phyloP scores from a whole-genome alignment of 257 asterid genomes.

The Solanum corneliomulleri region DNA sequence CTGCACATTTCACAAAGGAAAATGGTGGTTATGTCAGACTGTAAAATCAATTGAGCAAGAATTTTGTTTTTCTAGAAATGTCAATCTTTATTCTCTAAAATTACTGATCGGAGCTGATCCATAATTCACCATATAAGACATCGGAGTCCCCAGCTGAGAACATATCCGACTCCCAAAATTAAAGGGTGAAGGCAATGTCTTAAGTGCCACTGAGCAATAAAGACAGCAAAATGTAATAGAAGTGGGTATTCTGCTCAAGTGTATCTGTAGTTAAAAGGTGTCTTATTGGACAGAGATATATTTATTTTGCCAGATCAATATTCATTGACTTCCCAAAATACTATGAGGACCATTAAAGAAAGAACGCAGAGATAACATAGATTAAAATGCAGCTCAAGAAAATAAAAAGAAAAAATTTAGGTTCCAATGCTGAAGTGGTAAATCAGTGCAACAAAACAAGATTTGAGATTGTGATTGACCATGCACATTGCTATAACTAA shows the following conservation, averaged over 20 bases:
- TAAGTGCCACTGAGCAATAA: neutral
- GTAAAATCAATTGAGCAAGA: neutral
- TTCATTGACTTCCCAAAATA: neutral
- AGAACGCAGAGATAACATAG: neutral
- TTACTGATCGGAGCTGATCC: neutral
- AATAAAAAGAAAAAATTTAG: neutral
- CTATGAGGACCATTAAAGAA: neutral
- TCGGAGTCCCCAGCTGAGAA: neutral
- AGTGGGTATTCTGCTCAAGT: neutral
- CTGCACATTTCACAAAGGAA: conserved; percentile 39
- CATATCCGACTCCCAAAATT: neutral
- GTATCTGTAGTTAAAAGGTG: neutral
- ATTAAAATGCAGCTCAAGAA: neutral
- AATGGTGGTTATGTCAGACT: neutral
- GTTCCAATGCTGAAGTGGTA: neutral
- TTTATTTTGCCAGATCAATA: neutral
- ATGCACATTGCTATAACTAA: neutral
- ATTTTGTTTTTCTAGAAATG: neutral
- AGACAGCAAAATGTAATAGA: neutral
- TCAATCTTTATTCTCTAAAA: neutral
- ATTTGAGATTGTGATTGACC: neutral
- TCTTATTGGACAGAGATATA: neutral
- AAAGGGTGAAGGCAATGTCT: neutral
- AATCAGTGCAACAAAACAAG: neutral
- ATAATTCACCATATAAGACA: neutral